Percentiles rank a stretch among this genome's conserved stretches.
Conservation (phyloP, 2,329 filamentous ascomycete genomes). For the Ophiosphaerella narmari region DNA sequence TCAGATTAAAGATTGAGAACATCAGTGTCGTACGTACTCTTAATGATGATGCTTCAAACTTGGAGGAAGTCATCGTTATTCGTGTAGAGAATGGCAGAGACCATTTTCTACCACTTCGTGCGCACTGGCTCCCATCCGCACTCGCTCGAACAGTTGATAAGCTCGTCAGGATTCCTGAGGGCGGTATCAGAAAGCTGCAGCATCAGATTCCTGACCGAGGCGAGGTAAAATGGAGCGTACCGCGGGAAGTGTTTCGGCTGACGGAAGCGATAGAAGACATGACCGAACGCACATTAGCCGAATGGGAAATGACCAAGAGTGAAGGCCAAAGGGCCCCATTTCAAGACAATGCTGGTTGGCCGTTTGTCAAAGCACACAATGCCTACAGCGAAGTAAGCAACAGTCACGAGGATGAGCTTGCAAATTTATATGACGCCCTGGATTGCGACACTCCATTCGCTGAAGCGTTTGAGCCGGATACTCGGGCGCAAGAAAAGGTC, state of each 20-base stretch:
- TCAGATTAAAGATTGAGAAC: conserved; percentile 70
- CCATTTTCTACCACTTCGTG: conserved; percentile 85
- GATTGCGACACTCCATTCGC: conserved; percentile 70
- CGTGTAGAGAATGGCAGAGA: conserved; percentile 83
- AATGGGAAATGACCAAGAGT: conserved; percentile 64
- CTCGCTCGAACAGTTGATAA: conserved; percentile 88
- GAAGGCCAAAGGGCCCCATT: conserved; percentile 55
- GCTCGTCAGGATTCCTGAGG: conserved; percentile 81
- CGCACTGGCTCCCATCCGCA: conserved; percentile 77
- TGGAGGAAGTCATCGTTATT: conserved; percentile 89
- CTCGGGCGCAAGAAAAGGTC: conserved; percentile 68
- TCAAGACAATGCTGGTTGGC: conserved; percentile 61
- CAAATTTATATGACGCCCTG: conserved; percentile 64
- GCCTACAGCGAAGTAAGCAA: conserved; percentile 50
- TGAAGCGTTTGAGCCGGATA: conserved; percentile 62
- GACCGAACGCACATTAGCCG: conserved; percentile 62
- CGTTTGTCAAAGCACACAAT: conserved; percentile 54
- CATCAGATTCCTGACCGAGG: conserved; percentile 52
- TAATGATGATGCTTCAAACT: conserved; percentile 66
- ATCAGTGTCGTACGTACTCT: conserved; percentile 68
- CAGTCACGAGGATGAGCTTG: conserved; percentile 50
- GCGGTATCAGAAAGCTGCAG: conserved; percentile 73
- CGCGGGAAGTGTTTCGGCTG: conserved; percentile 85
- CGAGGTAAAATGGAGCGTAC: conserved; percentile 73
- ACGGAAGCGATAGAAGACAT: conserved; percentile 76